These are phyloP conservation scores for Gossypium ekmanianum DNA, from an alignment of 345 rosid genomes.

Conservation along the genomic window DNA sequence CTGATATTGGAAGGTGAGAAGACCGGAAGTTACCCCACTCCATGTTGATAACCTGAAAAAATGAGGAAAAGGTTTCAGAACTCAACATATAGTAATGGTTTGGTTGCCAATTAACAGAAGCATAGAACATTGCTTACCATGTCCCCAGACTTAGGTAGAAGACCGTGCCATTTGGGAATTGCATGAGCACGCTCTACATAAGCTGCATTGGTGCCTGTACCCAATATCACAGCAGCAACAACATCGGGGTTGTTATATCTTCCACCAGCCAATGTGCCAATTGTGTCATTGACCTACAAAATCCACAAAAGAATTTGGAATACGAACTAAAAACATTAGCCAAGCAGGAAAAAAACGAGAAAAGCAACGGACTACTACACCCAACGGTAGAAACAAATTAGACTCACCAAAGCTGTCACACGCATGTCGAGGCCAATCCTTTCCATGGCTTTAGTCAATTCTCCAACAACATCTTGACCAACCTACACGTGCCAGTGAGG, in stretches of 20 bases:
- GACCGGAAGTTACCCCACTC: conserved; percentile 81
- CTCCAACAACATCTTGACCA: conserved; percentile 82
- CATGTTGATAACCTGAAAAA: conserved; percentile 65
- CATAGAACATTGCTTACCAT: conserved; percentile 44
- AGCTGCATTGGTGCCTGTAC: conserved; percentile 91
- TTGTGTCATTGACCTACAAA: conserved; percentile 77
- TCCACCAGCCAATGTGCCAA: conserved; percentile 92
- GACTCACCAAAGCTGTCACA: conserved; percentile 73
- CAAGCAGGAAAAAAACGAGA: not conserved
- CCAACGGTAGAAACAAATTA: not conserved
- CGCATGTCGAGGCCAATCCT: conserved; percentile 79
- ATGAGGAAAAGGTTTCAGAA: not conserved
- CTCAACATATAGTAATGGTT: not conserved
- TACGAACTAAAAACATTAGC: not conserved
- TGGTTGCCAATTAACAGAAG: not conserved
- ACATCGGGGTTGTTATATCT: conserved; percentile 66
- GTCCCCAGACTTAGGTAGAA: conserved; percentile 75
- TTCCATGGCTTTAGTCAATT: conserved; percentile 69
- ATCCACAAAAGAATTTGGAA: conserved; percentile 9
- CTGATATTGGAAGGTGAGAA: conserved; percentile 63
- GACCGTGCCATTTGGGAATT: conserved; percentile 88
- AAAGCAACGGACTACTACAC: not conserved
- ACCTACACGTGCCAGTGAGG: conserved; percentile 39
- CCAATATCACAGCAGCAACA: conserved; percentile 79
- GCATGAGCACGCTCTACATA: conserved; percentile 75